Evolutionary conservation across 768 basidiomycete species (phyloP).

Genomic region (Calvatia gigantea): DNA sequence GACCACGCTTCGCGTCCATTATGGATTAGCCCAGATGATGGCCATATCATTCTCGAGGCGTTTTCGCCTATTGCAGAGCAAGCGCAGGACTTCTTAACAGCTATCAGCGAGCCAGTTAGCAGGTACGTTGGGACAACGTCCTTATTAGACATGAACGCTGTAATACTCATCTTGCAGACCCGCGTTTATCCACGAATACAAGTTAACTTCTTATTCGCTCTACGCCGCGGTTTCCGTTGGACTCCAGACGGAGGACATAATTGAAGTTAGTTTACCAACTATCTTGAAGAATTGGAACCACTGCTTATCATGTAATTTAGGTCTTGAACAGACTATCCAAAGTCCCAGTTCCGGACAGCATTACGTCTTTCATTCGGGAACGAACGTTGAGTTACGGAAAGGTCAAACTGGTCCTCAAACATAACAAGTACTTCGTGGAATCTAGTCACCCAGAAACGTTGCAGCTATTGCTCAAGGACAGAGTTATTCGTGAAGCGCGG

Average conservation of each 20-base stretch:
- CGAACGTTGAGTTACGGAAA: constrained; percentile 97
- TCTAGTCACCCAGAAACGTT: constrained; percentile 93
- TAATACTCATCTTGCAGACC: constrained; percentile 55
- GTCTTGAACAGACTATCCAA: constrained; percentile 81
- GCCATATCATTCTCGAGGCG: constrained; percentile 93
- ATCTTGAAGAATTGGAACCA: constrained; percentile 14
- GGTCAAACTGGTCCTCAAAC: constrained; percentile 95
- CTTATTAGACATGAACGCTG: constrained; percentile 7
- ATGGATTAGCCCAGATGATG: constrained; percentile 94
- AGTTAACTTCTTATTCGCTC: constrained; percentile 94
- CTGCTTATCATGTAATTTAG: constrained; percentile 35
- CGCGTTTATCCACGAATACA: constrained; percentile 98
- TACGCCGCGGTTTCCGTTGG: constrained; percentile 99
- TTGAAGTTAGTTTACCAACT: constrained; percentile 69
- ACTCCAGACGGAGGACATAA: constrained; percentile 95
- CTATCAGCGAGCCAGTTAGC: constrained; percentile 98
- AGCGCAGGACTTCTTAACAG: constrained; percentile 97
- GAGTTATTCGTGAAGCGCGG: constrained; percentile 78
- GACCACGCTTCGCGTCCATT: constrained; percentile 92
- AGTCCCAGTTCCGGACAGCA: constrained; percentile 89
- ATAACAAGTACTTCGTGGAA: constrained; percentile 97
- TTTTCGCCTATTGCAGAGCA: constrained; percentile 98
- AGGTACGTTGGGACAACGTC: constrained; percentile 55
- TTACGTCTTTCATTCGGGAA: constrained; percentile 84
- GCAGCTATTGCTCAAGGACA: constrained; percentile 83